Conservation (phyloP, 306 rosid species). For the Hippophae tibetana region DNA sequence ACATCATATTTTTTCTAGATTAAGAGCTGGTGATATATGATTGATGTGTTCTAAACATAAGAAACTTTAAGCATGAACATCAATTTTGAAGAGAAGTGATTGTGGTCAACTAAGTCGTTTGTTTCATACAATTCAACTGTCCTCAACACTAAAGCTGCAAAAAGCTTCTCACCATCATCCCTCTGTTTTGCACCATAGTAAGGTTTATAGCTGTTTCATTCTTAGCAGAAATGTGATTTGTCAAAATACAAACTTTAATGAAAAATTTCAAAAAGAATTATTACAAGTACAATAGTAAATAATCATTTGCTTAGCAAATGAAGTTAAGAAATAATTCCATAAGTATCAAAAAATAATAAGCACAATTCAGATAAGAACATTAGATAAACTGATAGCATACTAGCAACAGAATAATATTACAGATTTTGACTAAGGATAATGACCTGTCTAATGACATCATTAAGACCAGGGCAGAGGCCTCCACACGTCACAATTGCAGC, state of each 20-base stretch:
- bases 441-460: slow-evolving; percentile 98
- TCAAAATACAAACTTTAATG: too few relatives aligned
- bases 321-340: too few relatives aligned
- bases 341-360: too few relatives aligned
- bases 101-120: not conserved
- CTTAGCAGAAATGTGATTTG: too few relatives aligned
- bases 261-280: too few relatives aligned
- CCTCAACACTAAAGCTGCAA: not conserved
- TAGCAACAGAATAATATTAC: not conserved
- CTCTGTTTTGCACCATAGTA: too few relatives aligned
- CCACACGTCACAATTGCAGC: slow-evolving; percentile 98
- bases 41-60: slow-evolving; percentile 6
- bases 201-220: too few relatives aligned
- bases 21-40: slow-evolving; percentile 4
- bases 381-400: not conserved
- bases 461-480: slow-evolving; percentile 99
- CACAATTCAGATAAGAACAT: not conserved
- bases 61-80: not conserved
- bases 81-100: not conserved
- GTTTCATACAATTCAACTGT: not conserved
- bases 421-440: slow-evolving; percentile 8
- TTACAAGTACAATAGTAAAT: too few relatives aligned
- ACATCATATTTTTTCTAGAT: too few relatives aligned
- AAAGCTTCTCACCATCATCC: too few relatives aligned
- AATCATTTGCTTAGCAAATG: too few relatives aligned